phyloP scores from a whole-genome alignment of 495 filamentous ascomycete species.

The Elaphomyces granulatus region DNA sequence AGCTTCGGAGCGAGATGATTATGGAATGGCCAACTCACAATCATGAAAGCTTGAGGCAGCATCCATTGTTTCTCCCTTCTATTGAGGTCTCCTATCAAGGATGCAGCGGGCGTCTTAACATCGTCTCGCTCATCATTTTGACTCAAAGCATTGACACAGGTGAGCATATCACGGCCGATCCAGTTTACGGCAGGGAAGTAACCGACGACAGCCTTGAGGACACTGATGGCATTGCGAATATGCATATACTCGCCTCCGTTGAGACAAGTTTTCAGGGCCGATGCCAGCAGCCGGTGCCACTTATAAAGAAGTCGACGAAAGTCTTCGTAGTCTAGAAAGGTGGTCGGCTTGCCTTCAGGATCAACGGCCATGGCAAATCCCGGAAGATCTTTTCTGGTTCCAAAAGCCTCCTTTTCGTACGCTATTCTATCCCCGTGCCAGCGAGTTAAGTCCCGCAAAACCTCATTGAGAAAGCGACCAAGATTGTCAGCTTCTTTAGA shows the following conservation, averaged over 20 bases:
- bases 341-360: constrained; percentile 44
- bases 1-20: constrained; percentile 15
- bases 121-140: constrained; percentile 69
- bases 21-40: constrained; percentile 9
- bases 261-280: constrained; percentile 64
- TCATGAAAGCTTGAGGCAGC: constrained; percentile 62
- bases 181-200: constrained; percentile 81
- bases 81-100: constrained; percentile 68
- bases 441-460: constrained; percentile 57
- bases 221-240: constrained; percentile 83
- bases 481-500: constrained; percentile 82
- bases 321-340: constrained; percentile 66
- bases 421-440: constrained; percentile 69
- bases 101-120: constrained; percentile 78
- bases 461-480: constrained; percentile 70
- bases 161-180: constrained; percentile 60
- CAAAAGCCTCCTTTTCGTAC: constrained; percentile 70
- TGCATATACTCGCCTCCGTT: constrained; percentile 87
- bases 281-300: constrained; percentile 72
- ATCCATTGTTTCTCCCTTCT: constrained; percentile 69
- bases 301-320: constrained; percentile 74
- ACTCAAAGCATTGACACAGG: constrained; percentile 47
- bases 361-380: constrained; percentile 55
- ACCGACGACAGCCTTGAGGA: constrained; percentile 67
- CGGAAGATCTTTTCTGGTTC: constrained; percentile 43